Evolutionary conservation across 805 yeast genomes (phyloP).

Genomic region (Lipomyces orientalis): DNA sequence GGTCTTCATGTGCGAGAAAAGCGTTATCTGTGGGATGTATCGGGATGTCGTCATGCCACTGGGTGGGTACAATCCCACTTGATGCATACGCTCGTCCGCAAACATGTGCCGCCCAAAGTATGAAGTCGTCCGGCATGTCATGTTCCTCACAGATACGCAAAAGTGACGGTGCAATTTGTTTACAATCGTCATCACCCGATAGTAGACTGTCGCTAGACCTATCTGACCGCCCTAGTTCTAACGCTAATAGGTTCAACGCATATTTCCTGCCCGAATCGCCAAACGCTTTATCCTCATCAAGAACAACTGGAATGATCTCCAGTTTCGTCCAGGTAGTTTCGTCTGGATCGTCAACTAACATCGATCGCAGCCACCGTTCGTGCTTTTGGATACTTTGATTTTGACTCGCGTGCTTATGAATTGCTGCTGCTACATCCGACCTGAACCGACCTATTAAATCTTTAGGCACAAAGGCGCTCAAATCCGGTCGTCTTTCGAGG

Average conservation of each 20-base stretch:
- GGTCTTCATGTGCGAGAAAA: neutral
- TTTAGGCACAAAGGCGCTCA: neutral
- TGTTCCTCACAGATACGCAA: slow-evolving; percentile 13
- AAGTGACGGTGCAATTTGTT: slow-evolving; percentile 10
- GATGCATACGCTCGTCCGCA: slow-evolving; percentile 31
- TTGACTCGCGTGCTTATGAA: neutral
- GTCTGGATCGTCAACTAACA: neutral
- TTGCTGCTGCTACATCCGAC: neutral
- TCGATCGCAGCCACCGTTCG: neutral
- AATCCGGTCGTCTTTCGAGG: neutral
- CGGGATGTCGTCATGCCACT: slow-evolving; percentile 14
- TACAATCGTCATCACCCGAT: slow-evolving; percentile 8
- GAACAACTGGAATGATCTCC: neutral
- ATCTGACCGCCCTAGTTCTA: neutral
- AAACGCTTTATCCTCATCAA: slow-evolving; percentile 1
- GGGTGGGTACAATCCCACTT: slow-evolving; percentile 12
- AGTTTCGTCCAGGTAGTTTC: slow-evolving; percentile 2
- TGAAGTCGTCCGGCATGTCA: slow-evolving; percentile 21
- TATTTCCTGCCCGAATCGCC: slow-evolving; percentile 4
- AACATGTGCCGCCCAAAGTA: slow-evolving; percentile 21
- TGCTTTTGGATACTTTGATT: neutral
- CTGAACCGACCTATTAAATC: neutral
- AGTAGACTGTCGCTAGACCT: neutral
- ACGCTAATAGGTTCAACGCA: slow-evolving; percentile 6
- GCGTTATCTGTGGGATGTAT: neutral